These are phyloP conservation scores for Rhodocollybia butyracea DNA, from an alignment of 768 basidiomycete genomes.

Conservation along the genomic window DNA sequence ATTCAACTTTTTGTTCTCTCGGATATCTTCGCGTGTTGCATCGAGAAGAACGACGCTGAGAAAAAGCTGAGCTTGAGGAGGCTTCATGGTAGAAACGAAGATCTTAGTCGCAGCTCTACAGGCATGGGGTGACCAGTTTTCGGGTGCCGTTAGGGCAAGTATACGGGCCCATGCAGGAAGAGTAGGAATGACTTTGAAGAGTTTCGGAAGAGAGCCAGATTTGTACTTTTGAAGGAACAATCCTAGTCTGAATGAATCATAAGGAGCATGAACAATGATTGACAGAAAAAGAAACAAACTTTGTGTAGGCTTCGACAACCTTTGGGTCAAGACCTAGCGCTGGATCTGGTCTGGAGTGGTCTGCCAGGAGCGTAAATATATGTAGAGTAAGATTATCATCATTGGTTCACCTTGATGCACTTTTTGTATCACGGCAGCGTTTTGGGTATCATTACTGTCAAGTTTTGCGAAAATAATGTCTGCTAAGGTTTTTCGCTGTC, in stretches of 20 bases:
- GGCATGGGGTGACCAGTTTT: slow-evolving; percentile 94
- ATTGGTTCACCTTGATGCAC: slow-evolving; percentile 54
- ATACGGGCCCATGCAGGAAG: slow-evolving; percentile 95
- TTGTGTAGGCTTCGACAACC: slow-evolving; percentile 90
- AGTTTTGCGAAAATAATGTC: slow-evolving; percentile 97
- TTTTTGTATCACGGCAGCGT: slow-evolving; percentile 55
- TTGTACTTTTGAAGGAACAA: slow-evolving; percentile 83
- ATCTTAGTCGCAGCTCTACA: slow-evolving; percentile 92
- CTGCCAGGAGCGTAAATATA: slow-evolving; percentile 23
- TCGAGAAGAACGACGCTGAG: slow-evolving; percentile 89
- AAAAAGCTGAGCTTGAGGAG: slow-evolving; percentile 89
- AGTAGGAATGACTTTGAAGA: slow-evolving; percentile 97
- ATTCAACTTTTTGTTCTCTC: slow-evolving; percentile 81
- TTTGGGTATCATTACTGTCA: slow-evolving; percentile 53
- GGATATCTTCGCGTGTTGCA: slow-evolving; percentile 86
- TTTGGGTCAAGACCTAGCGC: slow-evolving; percentile 87
- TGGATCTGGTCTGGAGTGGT: slow-evolving; percentile 65
- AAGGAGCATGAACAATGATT: neutral
- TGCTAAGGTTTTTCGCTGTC: slow-evolving; percentile 83
- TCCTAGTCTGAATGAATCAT: slow-evolving; percentile 63
- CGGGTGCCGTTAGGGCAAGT: slow-evolving; percentile 87
- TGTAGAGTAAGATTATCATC: slow-evolving; percentile 4
- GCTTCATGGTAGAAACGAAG: slow-evolving; percentile 96
- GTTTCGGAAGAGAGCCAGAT: slow-evolving; percentile 91
- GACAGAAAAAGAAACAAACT: slow-evolving; percentile 50